phyloP scores from a whole-genome alignment of 805 yeast genomes.

The Wickerhamiella slavikovae region DNA sequence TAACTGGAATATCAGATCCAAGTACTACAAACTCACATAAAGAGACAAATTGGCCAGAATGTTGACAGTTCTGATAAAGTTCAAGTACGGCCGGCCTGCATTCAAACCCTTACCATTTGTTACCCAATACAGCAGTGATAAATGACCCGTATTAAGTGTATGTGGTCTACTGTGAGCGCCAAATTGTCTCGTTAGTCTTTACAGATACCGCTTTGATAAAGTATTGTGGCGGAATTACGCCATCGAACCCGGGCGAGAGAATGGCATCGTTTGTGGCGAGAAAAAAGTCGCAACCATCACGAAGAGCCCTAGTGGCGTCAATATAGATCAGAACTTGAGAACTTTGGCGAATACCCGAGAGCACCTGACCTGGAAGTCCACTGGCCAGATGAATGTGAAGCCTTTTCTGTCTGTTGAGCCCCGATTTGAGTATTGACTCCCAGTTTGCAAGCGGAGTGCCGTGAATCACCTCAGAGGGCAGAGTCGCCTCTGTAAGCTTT shows the following conservation, averaged over 20 bases:
- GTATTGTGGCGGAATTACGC: constrained; percentile 26
- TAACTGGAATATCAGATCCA: too few relatives aligned
- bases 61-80: too few relatives aligned
- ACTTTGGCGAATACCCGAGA: constrained; percentile 55
- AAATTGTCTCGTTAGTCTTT: not conserved
- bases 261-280: constrained; percentile 58
- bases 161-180: too few relatives aligned
- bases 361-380: constrained; percentile 30
- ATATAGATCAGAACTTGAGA: constrained; percentile 40
- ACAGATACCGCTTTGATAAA: constrained; percentile 23
- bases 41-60: too few relatives aligned
- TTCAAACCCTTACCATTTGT: too few relatives aligned
- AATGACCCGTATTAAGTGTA: too few relatives aligned
- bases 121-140: too few relatives aligned
- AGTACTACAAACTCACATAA: too few relatives aligned
- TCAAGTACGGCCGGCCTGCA: too few relatives aligned
- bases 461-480: constrained; percentile 47
- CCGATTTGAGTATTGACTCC: constrained; percentile 29
- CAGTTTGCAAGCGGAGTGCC: constrained; percentile 47
- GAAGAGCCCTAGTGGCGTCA: constrained; percentile 29
- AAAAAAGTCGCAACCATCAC: constrained; percentile 29
- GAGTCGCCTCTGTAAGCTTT: constrained; percentile 20
- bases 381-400: constrained; percentile 76
- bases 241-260: constrained; percentile 41
- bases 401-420: constrained; percentile 48